Percentiles rank a stretch among this genome's conserved stretches.
These are phyloP conservation scores for Petunia secreta DNA, from an alignment of 257 asterid genomes.

Conservation along the genomic window DNA sequence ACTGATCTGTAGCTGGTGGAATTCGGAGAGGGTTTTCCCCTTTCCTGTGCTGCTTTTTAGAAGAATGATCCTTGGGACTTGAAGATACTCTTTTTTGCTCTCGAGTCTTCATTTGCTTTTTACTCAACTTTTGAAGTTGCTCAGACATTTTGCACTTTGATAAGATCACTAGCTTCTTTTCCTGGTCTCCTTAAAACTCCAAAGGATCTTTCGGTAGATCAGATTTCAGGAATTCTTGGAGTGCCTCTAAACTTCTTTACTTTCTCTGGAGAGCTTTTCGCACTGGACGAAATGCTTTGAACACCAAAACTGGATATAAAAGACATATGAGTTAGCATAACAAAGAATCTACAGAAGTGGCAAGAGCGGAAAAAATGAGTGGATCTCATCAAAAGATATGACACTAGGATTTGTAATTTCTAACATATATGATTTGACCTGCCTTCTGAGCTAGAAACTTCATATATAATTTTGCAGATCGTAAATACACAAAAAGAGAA, in stretches of 20 bases:
- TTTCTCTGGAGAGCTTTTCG: conserved; percentile 35
- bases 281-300: conserved; percentile 42
- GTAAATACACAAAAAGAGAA: conserved; percentile 5
- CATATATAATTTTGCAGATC: conserved; percentile 1
- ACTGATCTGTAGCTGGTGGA: conserved; percentile 56
- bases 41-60: conserved; percentile 66
- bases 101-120: conserved; percentile 47
- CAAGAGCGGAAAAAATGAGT: neutral
- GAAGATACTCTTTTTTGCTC: conserved; percentile 63
- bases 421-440: conserved; percentile 4
- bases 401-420: conserved; percentile 1
- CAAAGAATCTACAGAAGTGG: neutral
- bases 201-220: conserved; percentile 39
- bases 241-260: conserved; percentile 37
- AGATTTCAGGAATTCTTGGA: conserved; percentile 37
- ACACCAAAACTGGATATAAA: conserved; percentile 41
- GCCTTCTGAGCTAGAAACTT: neutral
- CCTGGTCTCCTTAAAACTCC: conserved; percentile 37
- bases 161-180: conserved; percentile 40
- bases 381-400: conserved; percentile 19
- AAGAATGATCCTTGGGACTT: conserved; percentile 60
- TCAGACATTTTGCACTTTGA: conserved; percentile 62
- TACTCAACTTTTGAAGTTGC: conserved; percentile 51
- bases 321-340: conserved; percentile 8
- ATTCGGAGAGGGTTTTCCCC: conserved; percentile 70